Evolutionary conservation across 164 flowering plant species (phyloP), one percentile per base, ranked within the genome.

Genomic region (Platanus orientalis): DNA sequence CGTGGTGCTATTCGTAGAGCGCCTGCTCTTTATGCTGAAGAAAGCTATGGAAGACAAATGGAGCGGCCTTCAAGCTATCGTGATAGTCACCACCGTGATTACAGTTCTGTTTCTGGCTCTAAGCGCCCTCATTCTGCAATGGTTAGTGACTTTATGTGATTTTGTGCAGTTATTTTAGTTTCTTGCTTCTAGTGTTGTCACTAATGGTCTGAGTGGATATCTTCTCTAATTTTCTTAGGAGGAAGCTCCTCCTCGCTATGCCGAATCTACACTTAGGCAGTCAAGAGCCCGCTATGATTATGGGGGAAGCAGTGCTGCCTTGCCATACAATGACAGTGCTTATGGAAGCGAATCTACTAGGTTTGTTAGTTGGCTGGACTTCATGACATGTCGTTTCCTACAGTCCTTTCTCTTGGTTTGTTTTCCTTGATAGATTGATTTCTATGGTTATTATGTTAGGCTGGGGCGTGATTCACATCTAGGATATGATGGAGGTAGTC

Each of bases 271-370:
- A 27, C 29, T 36, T 48, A 56, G 62, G 36, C 74, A 71, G 20
- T 40, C 69, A 24, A 65, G 69, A 61, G 62, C 65, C 28, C 74
- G 69, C 30, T 61, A 45, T 28, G 69, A 65, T 19, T 71, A 71
- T 56, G 65, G 42, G 23, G 69, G 64, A 23, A 39, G 57, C 59
- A 24, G 34, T 50, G 61, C 52, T 14, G 45, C 60, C 23, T 27
- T 56, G 58, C 53, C 74, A 14, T 65, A 65, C 16, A 27, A 27
- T 49, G 69, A 60, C 2, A 24, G 24, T 61, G 60, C 64, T 57
- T 75, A 71, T 60, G 69, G 57, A 60, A 52, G 58, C 23, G 72
- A 70, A 7, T 47, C 71, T 44, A 44, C 58, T 55, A 74, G 78
- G 73, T 74, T n/a, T 47, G 28, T 54, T 23, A 47, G 14, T 21